phyloP scores from a whole-genome alignment of 2,329 filamentous ascomycete species.

The Hortaea werneckii region DNA sequence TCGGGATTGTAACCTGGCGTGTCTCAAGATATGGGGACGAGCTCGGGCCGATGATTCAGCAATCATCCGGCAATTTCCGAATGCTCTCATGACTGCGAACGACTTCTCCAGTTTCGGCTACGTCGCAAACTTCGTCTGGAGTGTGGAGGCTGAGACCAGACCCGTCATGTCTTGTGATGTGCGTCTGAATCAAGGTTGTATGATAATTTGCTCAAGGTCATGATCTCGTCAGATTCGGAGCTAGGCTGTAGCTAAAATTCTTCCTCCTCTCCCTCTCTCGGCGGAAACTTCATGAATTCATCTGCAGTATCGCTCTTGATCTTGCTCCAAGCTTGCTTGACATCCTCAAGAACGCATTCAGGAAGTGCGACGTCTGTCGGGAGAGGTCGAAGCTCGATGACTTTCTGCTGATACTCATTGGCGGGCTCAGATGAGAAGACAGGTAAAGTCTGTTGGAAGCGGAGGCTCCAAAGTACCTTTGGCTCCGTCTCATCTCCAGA shows the following conservation, averaged over 20 bases:
- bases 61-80: too few relatives aligned
- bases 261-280: conserved; percentile 3
- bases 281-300: conserved; percentile 63
- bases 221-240: too few relatives aligned
- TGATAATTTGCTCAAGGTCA: too few relatives aligned
- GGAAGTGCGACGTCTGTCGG: conserved; percentile 62
- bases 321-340: conserved; percentile 60
- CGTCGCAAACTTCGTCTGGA: too few relatives aligned
- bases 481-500: conserved; percentile 27
- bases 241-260: conserved; percentile 12
- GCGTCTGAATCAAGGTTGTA: too few relatives aligned
- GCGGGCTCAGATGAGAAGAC: not conserved
- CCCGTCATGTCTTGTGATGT: too few relatives aligned
- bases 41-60: too few relatives aligned
- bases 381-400: conserved; percentile 40
- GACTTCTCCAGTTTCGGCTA: too few relatives aligned
- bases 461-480: conserved; percentile 41
- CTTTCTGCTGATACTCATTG: conserved; percentile 15
- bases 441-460: conserved; percentile 37
- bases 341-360: conserved; percentile 56
- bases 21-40: too few relatives aligned
- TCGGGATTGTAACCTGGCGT: too few relatives aligned
- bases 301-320: conserved; percentile 46
- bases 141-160: too few relatives aligned
- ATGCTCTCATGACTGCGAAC: too few relatives aligned